phyloP scores from a whole-genome alignment of 2,329 filamentous ascomycete species.

The Pestalotiopsis sp. region DNA sequence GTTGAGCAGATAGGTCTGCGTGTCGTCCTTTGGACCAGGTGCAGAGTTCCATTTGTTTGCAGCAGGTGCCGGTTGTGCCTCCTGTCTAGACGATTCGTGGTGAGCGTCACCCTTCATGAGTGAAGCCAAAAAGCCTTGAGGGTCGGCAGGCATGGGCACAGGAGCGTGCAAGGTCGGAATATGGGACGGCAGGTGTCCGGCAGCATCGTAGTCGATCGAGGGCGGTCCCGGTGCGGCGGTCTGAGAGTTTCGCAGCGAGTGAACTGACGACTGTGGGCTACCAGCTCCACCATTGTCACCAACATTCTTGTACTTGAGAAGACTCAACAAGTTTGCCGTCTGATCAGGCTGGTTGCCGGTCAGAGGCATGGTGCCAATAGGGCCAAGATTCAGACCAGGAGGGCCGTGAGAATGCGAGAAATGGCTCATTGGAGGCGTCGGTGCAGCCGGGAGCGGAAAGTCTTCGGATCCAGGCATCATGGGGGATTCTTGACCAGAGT shows the following conservation, averaged over 20 bases:
- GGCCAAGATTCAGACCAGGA: conserved; percentile 44
- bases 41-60: conserved; percentile 46
- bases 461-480: conserved; percentile 29
- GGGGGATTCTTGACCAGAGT: conserved; percentile 29
- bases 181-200: conserved; percentile 24
- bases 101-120: conserved; percentile 62
- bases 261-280: conserved; percentile 24
- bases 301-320: conserved; percentile 59
- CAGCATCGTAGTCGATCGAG: conserved; percentile 23
- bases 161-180: conserved; percentile 55
- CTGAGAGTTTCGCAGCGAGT: conserved; percentile 33
- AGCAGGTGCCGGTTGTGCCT: conserved; percentile 24
- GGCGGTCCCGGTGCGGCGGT: conserved; percentile 25
- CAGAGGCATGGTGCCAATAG: conserved; percentile 50
- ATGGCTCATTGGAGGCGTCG: conserved; percentile 45
- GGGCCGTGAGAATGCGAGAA: conserved; percentile 43
- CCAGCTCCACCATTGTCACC: conserved; percentile 6
- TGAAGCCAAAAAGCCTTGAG: conserved; percentile 60
- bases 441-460: conserved; percentile 44
- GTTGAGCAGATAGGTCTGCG: conserved; percentile 84
- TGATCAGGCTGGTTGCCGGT: conserved; percentile 42
- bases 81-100: conserved; percentile 44
- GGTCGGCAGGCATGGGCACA: conserved; percentile 58
- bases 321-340: conserved; percentile 59
- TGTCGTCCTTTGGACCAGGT: conserved; percentile 63